Conservation (phyloP, 768 basidiomycete species). For the Pulveroboletus sp. region DNA sequence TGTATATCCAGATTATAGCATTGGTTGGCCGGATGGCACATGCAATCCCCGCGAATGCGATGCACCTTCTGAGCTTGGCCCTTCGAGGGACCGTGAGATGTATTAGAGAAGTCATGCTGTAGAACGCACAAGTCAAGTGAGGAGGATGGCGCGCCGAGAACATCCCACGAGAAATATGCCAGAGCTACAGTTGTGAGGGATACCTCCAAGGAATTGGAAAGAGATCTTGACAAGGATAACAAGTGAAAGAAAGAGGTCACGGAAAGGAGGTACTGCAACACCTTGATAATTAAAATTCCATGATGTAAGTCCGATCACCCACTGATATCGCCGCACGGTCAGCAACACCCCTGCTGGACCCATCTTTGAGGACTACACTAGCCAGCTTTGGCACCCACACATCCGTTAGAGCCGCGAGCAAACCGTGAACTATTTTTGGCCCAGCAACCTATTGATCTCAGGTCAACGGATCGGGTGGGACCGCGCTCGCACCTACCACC, state of each 20-base stretch:
- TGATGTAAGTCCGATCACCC: slow-evolving; percentile 29
- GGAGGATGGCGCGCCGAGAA: slow-evolving; percentile 28
- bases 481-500: slow-evolving; percentile 50
- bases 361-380: slow-evolving; percentile 49
- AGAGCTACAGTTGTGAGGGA: slow-evolving; percentile 78
- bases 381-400: slow-evolving; percentile 66
- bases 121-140: slow-evolving; percentile 19
- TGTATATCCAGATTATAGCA: slow-evolving; percentile 76
- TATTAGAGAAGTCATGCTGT: background rate
- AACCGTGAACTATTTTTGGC: slow-evolving; percentile 75
- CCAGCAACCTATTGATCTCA: slow-evolving; percentile 49
- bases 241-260: slow-evolving; percentile 85
- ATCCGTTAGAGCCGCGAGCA: slow-evolving; percentile 78
- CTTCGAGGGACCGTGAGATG: slow-evolving; percentile 32
- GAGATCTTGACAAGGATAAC: slow-evolving; percentile 76
- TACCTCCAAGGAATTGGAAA: slow-evolving; percentile 93
- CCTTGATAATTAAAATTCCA: background rate
- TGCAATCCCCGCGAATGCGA: slow-evolving; percentile 68
- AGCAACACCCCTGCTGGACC: slow-evolving; percentile 33
- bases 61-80: slow-evolving; percentile 28
- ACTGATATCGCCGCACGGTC: slow-evolving; percentile 53
- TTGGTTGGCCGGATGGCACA: slow-evolving; percentile 88
- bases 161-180: slow-evolving; percentile 71
- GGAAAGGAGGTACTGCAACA: slow-evolving; percentile 66
- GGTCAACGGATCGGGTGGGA: background rate